These are phyloP conservation scores for Misopates orontium DNA, from an alignment of 257 asterid genomes.

Conservation along the genomic window DNA sequence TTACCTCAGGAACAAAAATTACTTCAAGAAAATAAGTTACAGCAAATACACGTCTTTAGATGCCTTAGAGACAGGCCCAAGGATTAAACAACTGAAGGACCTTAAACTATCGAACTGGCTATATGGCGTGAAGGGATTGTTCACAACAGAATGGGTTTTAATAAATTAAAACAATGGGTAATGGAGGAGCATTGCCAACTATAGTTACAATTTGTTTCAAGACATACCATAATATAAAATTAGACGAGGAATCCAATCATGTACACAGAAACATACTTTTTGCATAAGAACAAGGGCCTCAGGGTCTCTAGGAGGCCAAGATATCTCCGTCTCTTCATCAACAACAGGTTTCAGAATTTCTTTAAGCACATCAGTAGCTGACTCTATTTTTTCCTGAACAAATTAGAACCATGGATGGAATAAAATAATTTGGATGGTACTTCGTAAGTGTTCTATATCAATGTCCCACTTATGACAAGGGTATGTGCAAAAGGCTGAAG, in stretches of 20 bases:
- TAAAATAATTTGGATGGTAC: slow-evolving; percentile 15
- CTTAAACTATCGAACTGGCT: background rate
- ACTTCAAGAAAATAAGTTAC: background rate
- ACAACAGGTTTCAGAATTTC: slow-evolving; percentile 69
- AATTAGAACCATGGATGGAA: slow-evolving; percentile 25
- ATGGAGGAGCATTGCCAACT: slow-evolving; percentile 9
- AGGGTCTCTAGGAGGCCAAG: slow-evolving; percentile 91
- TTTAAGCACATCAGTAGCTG: slow-evolving; percentile 91
- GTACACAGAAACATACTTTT: slow-evolving; percentile 45
- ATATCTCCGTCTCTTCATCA: slow-evolving; percentile 66
- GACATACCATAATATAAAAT: slow-evolving; percentile 10
- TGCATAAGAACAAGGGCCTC: slow-evolving; percentile 78
- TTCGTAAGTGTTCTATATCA: background rate
- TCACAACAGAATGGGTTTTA: background rate
- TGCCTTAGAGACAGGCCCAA: slow-evolving; percentile 12
- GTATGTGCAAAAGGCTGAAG: slow-evolving; percentile 18
- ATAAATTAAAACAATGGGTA: slow-evolving; percentile 10
- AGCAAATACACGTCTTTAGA: slow-evolving; percentile 12
- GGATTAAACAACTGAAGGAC: background rate
- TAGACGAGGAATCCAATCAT: background rate
- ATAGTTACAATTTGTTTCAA: slow-evolving; percentile 1
- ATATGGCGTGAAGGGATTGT: slow-evolving; percentile 1
- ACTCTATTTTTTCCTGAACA: slow-evolving; percentile 80
- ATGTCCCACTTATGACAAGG: slow-evolving; percentile 8
- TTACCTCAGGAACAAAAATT: slow-evolving; percentile 2